Evolutionary conservation across 495 filamentous ascomycete genomes (phyloP).

Genomic region (Diplogelasinospora grovesii): DNA sequence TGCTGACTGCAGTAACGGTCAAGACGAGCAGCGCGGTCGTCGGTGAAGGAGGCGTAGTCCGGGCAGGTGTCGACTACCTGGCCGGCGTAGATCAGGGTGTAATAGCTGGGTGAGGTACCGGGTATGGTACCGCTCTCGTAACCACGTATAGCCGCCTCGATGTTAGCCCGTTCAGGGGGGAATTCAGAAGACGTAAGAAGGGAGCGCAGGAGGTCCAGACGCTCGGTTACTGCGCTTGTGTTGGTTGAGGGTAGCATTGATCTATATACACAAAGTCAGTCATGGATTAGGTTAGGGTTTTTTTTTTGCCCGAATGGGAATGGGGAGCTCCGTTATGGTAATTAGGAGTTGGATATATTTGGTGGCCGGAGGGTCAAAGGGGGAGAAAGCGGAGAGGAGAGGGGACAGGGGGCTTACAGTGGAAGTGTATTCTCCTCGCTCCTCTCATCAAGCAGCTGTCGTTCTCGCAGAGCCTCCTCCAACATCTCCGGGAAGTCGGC

Average conservation of each 20-base stretch:
- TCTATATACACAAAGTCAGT: too few relatives aligned
- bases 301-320: too few relatives aligned
- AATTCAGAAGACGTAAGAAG: constrained; percentile 28
- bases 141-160: constrained; percentile 35
- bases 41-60: constrained; percentile 29
- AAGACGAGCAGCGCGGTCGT: constrained; percentile 33
- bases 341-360: too few relatives aligned
- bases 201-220: constrained; percentile 24
- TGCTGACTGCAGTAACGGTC: constrained; percentile 30
- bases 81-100: constrained; percentile 41
- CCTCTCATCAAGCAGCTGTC: constrained; percentile 29
- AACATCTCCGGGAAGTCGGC: constrained; percentile 25
- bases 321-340: too few relatives aligned
- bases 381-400: background rate
- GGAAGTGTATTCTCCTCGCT: constrained; percentile 34
- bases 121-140: constrained; percentile 36
- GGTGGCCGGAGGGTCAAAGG: constrained; percentile 8
- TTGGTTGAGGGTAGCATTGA: constrained; percentile 15
- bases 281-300: too few relatives aligned
- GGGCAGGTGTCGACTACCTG: constrained; percentile 36
- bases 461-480: constrained; percentile 24
- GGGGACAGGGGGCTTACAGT: constrained; percentile 15
- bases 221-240: constrained; percentile 21
- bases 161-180: constrained; percentile 35
- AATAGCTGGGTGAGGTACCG: constrained; percentile 30